Conservation (phyloP, 805 yeast genomes). For the Kluyveromyces starmeri region DNA sequence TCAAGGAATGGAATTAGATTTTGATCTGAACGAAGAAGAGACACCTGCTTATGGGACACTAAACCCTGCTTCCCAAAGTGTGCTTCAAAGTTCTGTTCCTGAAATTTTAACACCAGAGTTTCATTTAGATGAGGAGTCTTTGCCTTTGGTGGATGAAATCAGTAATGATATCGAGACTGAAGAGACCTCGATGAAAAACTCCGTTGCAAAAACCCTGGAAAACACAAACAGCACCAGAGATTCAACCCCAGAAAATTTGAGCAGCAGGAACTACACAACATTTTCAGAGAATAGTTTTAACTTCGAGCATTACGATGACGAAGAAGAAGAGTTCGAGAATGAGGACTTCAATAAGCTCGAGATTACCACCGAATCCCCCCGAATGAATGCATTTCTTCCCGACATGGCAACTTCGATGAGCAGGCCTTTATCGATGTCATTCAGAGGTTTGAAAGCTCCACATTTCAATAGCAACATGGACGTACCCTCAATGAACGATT, state of each 20-base stretch:
- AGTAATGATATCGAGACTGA: no score
- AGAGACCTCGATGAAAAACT: neutral
- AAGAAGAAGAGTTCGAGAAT: slow-evolving; percentile 20
- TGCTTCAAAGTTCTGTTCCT: no score
- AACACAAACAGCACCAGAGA: neutral
- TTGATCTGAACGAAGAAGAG: slow-evolving; percentile 19
- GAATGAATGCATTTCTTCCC: slow-evolving; percentile 14
- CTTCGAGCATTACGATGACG: slow-evolving; percentile 1
- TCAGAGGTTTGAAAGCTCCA: slow-evolving; percentile 55
- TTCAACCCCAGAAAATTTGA: neutral
- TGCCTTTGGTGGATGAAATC: neutral
- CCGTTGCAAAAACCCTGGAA: neutral
- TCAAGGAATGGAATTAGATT: slow-evolving; percentile 31
- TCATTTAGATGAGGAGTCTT: neutral
- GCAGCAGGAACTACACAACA: neutral
- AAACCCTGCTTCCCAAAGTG: slow-evolving; percentile 5
- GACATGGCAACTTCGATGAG: slow-evolving; percentile 9
- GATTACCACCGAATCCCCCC: slow-evolving; percentile 8
- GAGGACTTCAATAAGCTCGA: slow-evolving; percentile 20
- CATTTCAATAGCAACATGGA: slow-evolving; percentile 31
- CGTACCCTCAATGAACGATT: slow-evolving; percentile 1
- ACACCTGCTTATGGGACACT: slow-evolving; percentile 5
- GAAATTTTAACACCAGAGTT: neutral
- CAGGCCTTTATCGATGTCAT: slow-evolving; percentile 41
- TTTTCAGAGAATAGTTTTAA: neutral